Evolutionary conservation across 441 rosid species (phyloP), one percentile per base, ranked within the genome.

Genomic region (Syzygium malaccense): DNA sequence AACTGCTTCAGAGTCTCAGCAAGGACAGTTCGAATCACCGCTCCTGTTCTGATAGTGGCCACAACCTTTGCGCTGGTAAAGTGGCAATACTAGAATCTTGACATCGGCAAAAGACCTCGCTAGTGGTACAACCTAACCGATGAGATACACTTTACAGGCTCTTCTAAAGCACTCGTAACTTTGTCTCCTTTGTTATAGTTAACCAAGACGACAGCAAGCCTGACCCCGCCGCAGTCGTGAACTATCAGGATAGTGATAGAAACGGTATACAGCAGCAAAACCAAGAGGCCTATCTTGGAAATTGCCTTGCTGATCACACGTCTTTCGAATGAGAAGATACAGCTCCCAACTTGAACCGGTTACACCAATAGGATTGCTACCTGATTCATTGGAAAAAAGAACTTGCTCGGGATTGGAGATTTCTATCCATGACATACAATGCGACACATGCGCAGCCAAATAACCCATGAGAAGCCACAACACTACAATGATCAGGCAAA

Each of bases 341-440:
- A 97, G 91, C 92, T 98, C 97, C 99, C 99, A 98, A 90, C 93
- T 94, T 85, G 98, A 95, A 89, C 97, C 99, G 71, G 96, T 94
- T 87, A 96, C 96, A 87, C 97, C 99, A 91, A 98, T 96, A 14
- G 98, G 97, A 90, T 93, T 98, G 98, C 99, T 94, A 91, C 99
- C 99, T 96, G 92, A 91, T 88, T 62, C 88, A 87, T 85, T 89
- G 87, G 90, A 90, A 80, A 87, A 54, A 30, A 7, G 48, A 45
- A 85, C n/a, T 10, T 8, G 45, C 87, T 56, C 85, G 37, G 90
- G 83, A 30, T 55, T 5, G 85, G 15, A 41, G 75, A 57, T 19
- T 78, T 79, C 41, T 49, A 85, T 20, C 4, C 55, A 41, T 37
- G 10, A 13, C 25, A 66, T 71, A 86, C 66, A 89, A 87, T 60